phyloP scores from a whole-genome alignment of 495 filamentous ascomycete genomes.

The Penicillium subrubescens region DNA sequence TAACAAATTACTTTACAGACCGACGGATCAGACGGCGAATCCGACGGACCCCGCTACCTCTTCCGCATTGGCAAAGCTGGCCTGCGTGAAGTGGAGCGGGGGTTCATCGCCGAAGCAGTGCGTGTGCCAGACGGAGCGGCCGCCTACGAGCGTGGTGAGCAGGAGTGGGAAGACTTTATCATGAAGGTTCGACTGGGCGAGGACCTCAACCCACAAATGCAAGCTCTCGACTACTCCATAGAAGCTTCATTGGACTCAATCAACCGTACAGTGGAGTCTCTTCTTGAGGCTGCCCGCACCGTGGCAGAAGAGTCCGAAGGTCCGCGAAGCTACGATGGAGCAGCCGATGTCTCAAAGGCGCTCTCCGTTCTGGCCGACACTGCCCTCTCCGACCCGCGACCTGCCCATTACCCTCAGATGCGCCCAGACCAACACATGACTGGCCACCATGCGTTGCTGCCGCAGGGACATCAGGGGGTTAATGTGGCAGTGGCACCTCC shows the following conservation, averaged over 20 bases:
- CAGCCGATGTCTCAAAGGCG: slow-evolving; percentile 20
- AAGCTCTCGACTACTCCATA: slow-evolving; percentile 32
- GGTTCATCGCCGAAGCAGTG: slow-evolving; percentile 40
- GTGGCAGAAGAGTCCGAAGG: slow-evolving; percentile 6
- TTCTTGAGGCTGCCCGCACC: slow-evolving; percentile 19
- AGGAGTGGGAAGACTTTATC: slow-evolving; percentile 47
- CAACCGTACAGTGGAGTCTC: slow-evolving; percentile 9
- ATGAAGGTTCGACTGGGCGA: slow-evolving; percentile 42
- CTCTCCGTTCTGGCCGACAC: slow-evolving; percentile 40
- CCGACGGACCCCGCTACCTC: slow-evolving; percentile 30
- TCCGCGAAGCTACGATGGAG: slow-evolving; percentile 10
- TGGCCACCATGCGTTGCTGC: slow-evolving; percentile 34
- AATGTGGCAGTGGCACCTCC: slow-evolving; percentile 11
- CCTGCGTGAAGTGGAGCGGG: slow-evolving; percentile 35
- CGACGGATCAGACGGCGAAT: slow-evolving; percentile 43
- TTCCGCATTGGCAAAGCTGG: slow-evolving; percentile 31
- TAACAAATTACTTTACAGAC: slow-evolving; percentile 30
- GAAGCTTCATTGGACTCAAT: slow-evolving; percentile 14
- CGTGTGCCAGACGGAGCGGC: slow-evolving; percentile 39
- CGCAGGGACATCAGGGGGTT: slow-evolving; percentile 21
- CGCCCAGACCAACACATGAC: slow-evolving; percentile 23
- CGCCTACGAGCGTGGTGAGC: slow-evolving; percentile 33
- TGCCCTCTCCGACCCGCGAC: slow-evolving; percentile 30
- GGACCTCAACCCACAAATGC: slow-evolving; percentile 44
- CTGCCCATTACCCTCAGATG: slow-evolving; percentile 31